A percentile compares a stretch with the other conserved stretches of the same genome.
Evolutionary conservation across 805 yeast species (phyloP).

Genomic region (Candida patagonica): DNA sequence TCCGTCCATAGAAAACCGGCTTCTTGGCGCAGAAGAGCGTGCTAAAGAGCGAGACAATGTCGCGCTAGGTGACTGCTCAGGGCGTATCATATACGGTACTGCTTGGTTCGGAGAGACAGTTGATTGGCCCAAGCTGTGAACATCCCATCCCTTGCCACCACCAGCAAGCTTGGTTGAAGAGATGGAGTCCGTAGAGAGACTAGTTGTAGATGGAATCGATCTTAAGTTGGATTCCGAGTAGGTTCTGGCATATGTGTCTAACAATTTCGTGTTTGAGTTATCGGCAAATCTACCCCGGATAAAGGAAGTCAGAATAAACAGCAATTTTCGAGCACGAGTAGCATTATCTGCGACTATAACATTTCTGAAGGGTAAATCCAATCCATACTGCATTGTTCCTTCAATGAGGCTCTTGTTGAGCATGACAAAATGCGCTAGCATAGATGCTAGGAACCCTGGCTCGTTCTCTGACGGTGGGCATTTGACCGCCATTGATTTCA

Average conservation of each 20-base stretch:
- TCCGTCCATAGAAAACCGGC: constrained; percentile 7
- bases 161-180: constrained; percentile 4
- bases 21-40: constrained; percentile 1
- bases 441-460: constrained; percentile 9
- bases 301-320: constrained; percentile 17
- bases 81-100: constrained; percentile 20
- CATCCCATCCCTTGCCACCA: constrained; percentile 16
- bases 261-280: too few relatives aligned
- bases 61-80: constrained; percentile 13
- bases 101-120: constrained; percentile 12
- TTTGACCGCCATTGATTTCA: constrained; percentile 7
- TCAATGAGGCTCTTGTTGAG: background rate
- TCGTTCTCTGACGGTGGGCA: constrained; percentile 8
- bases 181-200: background rate
- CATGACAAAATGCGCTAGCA: constrained; percentile 4
- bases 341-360: constrained; percentile 16
- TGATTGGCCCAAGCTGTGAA: constrained; percentile 10
- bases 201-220: constrained; percentile 5
- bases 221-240: constrained; percentile 1
- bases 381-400: background rate
- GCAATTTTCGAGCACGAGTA: constrained; percentile 14
- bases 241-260: too few relatives aligned
- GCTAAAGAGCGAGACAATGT: constrained; percentile 16
- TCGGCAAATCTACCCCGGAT: constrained; percentile 10
- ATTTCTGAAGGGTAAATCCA: constrained; percentile 11